Conservation (phyloP, 2,329 filamentous ascomycete genomes). For the Aspergillus sp. region DNA sequence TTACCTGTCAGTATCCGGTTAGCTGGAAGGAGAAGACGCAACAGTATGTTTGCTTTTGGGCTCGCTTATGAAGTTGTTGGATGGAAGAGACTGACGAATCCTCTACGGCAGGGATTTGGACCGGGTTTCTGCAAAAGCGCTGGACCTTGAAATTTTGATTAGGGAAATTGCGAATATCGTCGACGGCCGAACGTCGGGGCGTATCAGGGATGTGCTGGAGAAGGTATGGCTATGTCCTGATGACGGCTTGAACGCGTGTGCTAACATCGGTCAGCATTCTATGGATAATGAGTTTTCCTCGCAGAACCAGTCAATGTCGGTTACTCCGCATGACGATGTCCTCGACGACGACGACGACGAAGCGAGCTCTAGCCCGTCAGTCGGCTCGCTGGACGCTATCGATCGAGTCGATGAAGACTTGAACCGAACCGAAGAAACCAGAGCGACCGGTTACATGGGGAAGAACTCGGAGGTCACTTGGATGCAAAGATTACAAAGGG, state of each 20-base stretch:
- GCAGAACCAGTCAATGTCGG: constrained; percentile 19
- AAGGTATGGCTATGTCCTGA: constrained; percentile 19
- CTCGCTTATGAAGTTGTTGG: constrained; percentile 5
- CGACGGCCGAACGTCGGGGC: constrained; percentile 22
- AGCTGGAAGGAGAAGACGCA: constrained; percentile 30
- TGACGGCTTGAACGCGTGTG: constrained; percentile 3
- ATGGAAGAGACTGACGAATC: neutral
- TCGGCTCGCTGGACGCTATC: constrained; percentile 36
- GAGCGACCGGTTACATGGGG: constrained; percentile 36
- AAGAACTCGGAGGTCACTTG: constrained; percentile 40
- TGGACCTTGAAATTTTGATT: constrained; percentile 32
- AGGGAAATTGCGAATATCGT: constrained; percentile 27
- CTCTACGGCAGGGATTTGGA: constrained; percentile 21
- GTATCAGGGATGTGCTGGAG: constrained; percentile 28
- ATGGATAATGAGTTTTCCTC: constrained; percentile 14
- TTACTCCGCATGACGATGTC: constrained; percentile 20
- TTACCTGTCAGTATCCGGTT: constrained; percentile 30
- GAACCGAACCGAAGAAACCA: constrained; percentile 26
- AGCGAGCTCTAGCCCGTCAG: constrained; percentile 22
- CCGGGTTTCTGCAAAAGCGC: constrained; percentile 20
- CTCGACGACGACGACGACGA: constrained; percentile 14
- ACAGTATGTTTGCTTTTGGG: constrained; percentile 19
- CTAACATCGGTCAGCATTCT: constrained; percentile 13
- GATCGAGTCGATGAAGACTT: constrained; percentile 39
- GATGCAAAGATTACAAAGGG: constrained; percentile 34